Conservation (phyloP, 139 green algal genomes). For the Medakamo hakoo region DNA sequence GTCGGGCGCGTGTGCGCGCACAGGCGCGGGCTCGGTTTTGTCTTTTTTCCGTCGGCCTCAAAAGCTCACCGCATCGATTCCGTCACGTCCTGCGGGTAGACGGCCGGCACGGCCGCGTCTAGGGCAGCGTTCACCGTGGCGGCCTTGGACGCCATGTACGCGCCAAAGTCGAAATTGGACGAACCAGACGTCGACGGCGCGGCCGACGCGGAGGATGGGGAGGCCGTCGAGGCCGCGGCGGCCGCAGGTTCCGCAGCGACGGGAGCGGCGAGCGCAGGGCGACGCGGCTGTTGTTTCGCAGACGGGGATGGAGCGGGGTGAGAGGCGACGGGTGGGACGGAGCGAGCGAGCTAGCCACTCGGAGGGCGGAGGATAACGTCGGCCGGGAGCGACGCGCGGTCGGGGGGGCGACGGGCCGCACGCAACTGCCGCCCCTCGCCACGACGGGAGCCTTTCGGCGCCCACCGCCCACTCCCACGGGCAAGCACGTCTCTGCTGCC, state of each 20-base stretch:
- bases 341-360: too few species aligned
- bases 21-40: too few species aligned
- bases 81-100: conserved; percentile 77
- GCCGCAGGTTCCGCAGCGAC: neutral
- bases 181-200: neutral
- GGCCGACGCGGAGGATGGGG: neutral
- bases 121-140: conserved; percentile 61
- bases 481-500: too few species aligned
- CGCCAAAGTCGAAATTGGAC: conserved; percentile 68
- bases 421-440: too few species aligned
- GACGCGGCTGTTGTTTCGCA: neutral
- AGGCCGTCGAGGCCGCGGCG: neutral
- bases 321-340: neutral
- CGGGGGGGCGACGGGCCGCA: too few species aligned
- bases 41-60: too few species aligned
- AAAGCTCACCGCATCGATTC: conserved; percentile 96
- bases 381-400: too few species aligned
- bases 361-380: too few species aligned
- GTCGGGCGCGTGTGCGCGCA: too few species aligned
- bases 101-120: conserved; percentile 51
- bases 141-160: conserved; percentile 63
- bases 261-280: neutral
- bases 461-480: too few species aligned
- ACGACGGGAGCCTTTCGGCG: too few species aligned
- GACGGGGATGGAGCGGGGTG: neutral